Evolutionary conservation across 768 basidiomycete species (phyloP).

Genomic region (Lentinula edodes): DNA sequence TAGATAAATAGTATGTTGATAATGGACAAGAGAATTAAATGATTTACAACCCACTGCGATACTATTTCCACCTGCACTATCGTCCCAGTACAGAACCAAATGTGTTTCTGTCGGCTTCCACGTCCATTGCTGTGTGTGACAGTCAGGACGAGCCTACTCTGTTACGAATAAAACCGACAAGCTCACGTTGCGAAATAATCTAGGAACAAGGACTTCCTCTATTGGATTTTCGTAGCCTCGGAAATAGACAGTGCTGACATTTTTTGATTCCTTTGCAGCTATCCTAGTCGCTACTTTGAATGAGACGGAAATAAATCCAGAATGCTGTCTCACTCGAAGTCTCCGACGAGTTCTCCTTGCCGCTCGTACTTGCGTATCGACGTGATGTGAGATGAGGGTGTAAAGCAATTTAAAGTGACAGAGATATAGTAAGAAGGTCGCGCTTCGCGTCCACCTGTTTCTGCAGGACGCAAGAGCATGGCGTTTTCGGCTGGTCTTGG

Average conservation of each 20-base stretch:
- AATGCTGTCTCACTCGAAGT: constrained; percentile 36
- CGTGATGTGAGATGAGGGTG: constrained; percentile 42
- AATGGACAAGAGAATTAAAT: background rate
- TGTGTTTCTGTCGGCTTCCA: constrained; percentile 26
- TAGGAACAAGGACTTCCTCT: constrained; percentile 27
- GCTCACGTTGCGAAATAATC: constrained; percentile 28
- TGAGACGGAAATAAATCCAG: background rate
- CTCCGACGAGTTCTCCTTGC: constrained; percentile 39
- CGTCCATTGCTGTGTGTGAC: constrained; percentile 23
- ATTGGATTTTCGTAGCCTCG: constrained; percentile 31
- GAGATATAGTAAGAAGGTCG: constrained; percentile 38
- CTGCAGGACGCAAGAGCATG: constrained; percentile 28
- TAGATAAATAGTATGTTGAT: constrained; percentile 7
- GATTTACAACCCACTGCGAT: constrained; percentile 11
- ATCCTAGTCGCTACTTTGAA: constrained; percentile 17
- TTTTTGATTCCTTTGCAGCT: constrained; percentile 22
- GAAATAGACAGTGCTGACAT: constrained; percentile 26
- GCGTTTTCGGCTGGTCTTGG: constrained; percentile 29
- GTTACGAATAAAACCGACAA: constrained; percentile 3
- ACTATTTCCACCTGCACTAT: constrained; percentile 22
- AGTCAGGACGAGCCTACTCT: constrained; percentile 5
- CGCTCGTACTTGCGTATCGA: constrained; percentile 32
- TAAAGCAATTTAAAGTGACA: constrained; percentile 45
- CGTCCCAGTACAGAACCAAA: constrained; percentile 28
- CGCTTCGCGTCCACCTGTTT: constrained; percentile 19